Conservation (phyloP, 2,329 filamentous ascomycete species). For the Cytospora mali region DNA sequence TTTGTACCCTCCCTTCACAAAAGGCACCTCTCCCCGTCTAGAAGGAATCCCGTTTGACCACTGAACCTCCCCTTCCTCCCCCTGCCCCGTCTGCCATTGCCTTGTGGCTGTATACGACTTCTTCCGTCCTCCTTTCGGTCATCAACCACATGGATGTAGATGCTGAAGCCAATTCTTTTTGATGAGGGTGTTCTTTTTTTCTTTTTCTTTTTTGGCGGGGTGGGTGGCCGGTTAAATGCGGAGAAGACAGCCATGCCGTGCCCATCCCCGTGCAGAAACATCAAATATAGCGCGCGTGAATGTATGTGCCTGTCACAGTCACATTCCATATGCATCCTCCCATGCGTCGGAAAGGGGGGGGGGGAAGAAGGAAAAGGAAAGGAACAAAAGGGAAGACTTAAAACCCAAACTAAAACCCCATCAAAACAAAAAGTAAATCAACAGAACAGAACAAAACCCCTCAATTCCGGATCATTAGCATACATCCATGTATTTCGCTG, state of each 20-base stretch:
- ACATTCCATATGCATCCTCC: background rate
- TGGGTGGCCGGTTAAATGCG: no score
- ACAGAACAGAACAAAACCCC: background rate
- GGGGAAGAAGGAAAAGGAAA: no score
- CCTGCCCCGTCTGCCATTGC: background rate
- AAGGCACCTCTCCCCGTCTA: background rate
- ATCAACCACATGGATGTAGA: background rate
- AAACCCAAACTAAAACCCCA: constrained; percentile 5
- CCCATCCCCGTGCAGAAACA: background rate
- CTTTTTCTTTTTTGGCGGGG: no score
- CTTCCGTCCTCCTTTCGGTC: background rate
- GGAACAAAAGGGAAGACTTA: no score
- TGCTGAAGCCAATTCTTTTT: background rate
- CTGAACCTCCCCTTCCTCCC: background rate
- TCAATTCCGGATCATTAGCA: background rate
- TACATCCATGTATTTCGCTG: background rate
- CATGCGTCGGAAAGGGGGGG: no score
- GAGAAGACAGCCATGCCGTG: background rate
- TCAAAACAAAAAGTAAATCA: background rate
- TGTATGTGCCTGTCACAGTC: background rate
- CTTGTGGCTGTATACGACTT: background rate
- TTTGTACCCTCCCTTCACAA: background rate
- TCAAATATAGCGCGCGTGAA: background rate
- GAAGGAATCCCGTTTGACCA: background rate
- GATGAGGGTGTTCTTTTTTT: no score